Base-by-base conservation (phyloP, 2,329 filamentous ascomycete genomes). In the Graphilbum sp. region DNA sequence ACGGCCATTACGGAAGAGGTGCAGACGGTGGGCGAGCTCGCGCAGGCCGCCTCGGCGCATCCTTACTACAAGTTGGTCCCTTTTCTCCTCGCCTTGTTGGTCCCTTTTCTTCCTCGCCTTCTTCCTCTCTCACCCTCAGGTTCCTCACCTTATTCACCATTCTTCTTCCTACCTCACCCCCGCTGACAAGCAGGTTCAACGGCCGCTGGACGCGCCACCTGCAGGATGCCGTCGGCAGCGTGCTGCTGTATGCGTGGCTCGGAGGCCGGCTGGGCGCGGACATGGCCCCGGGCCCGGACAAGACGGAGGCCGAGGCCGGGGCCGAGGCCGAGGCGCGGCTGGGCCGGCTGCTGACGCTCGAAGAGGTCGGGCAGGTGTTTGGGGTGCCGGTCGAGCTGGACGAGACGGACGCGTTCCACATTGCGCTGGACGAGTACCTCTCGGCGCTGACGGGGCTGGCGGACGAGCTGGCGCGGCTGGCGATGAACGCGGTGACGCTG, bases 341-440 rank as follows among this genome's bases (percentile, higher is more conserved):
- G 37, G 79, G 68, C 50, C 74, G 69, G 33, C 76, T 98, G 38
- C 61, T 94, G 52, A 92, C 82, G 0, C 80, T 95, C 42, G 86
- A 95, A 50, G 79, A 96, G 50, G 75, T 94, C 31, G 88, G 87
- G 35, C 65, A 71, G 45, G 71, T 85, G 46, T 68, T 95, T 47
- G 69, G 78, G 44, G 20, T 30, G 24, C 35, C 40, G 21, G 17
- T 33, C 33, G 15, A 87, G 51, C 93, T 93, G 58, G 80, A 88
- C 17, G 16, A 19, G 10, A 12, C 15, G 44, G 88, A 96, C 55
- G 73, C 76, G 36, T 98, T 98, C 68, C 90, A 98, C 57, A 67
- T 98, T 50, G 92, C 86, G 32, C 88, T 96, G 50, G 90, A 98
- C 60, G 90, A 98, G 60, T 98, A 98, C 58, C 76, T 98, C 19